These are phyloP conservation scores for Grifola frondosa DNA, from an alignment of 1,284 basidiomycete genomes.

Conservation along the genomic window DNA sequence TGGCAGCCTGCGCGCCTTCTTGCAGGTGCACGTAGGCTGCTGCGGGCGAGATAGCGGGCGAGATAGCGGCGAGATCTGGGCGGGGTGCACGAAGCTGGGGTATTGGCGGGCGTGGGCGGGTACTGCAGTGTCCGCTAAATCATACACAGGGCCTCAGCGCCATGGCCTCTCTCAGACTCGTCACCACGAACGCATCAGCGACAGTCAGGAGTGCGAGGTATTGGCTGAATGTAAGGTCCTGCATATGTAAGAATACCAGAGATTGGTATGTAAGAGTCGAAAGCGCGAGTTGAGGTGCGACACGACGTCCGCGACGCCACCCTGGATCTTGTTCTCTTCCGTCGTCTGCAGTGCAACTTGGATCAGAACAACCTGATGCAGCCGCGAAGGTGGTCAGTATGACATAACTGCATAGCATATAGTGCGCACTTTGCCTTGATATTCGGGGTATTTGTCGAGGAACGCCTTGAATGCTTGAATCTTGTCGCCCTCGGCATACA, in stretches of 20 bases:
- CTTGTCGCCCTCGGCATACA: slow-evolving; percentile 83
- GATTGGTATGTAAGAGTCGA: slow-evolving; percentile 86
- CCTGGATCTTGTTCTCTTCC: slow-evolving; percentile 72
- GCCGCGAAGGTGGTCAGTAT: too few species aligned
- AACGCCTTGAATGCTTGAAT: slow-evolving; percentile 84
- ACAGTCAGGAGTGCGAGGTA: slow-evolving; percentile 82
- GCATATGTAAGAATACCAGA: slow-evolving; percentile 84
- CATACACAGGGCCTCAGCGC: too few species aligned
- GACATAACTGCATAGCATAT: too few species aligned
- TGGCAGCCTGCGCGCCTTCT: too few species aligned
- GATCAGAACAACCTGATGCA: slow-evolving; percentile 82
- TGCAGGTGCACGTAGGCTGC: too few species aligned
- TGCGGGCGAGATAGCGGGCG: too few species aligned
- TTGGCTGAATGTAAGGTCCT: slow-evolving; percentile 84
- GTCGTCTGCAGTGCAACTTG: slow-evolving; percentile 87
- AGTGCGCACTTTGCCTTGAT: slow-evolving; percentile 76
- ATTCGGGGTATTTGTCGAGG: slow-evolving; percentile 76
- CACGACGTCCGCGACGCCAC: slow-evolving; percentile 75
- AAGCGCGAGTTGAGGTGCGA: slow-evolving; percentile 82
- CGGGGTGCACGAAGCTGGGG: too few species aligned
- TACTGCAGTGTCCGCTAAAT: too few species aligned
- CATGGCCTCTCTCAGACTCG: slow-evolving; percentile 86
- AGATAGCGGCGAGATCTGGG: too few species aligned
- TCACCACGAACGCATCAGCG: slow-evolving; percentile 87
- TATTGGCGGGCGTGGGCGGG: too few species aligned